phyloP scores from a whole-genome alignment of 139 green algal species.

The Nannochloris sp. region DNA sequence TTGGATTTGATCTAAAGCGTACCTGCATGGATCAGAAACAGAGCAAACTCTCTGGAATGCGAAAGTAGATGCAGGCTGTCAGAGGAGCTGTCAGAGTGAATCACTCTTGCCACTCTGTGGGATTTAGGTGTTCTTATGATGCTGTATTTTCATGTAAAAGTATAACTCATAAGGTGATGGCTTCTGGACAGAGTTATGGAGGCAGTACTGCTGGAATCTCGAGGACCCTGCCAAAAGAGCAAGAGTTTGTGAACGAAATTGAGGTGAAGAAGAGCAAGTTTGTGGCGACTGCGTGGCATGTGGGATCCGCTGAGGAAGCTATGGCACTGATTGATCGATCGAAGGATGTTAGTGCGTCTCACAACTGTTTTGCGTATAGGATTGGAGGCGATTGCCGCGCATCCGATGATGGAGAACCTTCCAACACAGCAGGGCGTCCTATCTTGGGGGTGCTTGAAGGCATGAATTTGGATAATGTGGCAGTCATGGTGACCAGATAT shows the following conservation, averaged over 20 bases:
- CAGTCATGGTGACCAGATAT: slow-evolving; percentile 68
- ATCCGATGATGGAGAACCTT: slow-evolving; percentile 80
- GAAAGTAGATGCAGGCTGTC: too few relatives aligned
- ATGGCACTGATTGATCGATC: slow-evolving; percentile 31
- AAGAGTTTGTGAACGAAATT: neutral
- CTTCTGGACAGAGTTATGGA: too few relatives aligned
- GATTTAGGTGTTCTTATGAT: too few relatives aligned
- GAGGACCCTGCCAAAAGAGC: neutral
- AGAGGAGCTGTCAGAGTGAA: too few relatives aligned
- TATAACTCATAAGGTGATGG: too few relatives aligned
- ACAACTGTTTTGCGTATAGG: slow-evolving; percentile 76
- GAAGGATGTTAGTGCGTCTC: slow-evolving; percentile 43
- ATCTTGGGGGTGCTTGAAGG: slow-evolving; percentile 75
- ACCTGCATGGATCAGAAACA: too few relatives aligned
- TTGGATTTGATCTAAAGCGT: too few relatives aligned
- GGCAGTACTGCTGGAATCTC: neutral
- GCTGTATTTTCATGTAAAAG: too few relatives aligned
- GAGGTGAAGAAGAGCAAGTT: slow-evolving; percentile 69
- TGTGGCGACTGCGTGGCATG: slow-evolving; percentile 55
- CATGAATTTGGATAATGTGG: slow-evolving; percentile 53
- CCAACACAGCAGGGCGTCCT: slow-evolving; percentile 68
- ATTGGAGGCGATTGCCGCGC: slow-evolving; percentile 31
- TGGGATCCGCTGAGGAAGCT: slow-evolving; percentile 37
- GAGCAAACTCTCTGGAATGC: too few relatives aligned
- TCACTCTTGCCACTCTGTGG: too few relatives aligned